These are phyloP conservation scores for Wickerhamomyces chaumierensis DNA, from an alignment of 805 yeast genomes.

Conservation along the genomic window DNA sequence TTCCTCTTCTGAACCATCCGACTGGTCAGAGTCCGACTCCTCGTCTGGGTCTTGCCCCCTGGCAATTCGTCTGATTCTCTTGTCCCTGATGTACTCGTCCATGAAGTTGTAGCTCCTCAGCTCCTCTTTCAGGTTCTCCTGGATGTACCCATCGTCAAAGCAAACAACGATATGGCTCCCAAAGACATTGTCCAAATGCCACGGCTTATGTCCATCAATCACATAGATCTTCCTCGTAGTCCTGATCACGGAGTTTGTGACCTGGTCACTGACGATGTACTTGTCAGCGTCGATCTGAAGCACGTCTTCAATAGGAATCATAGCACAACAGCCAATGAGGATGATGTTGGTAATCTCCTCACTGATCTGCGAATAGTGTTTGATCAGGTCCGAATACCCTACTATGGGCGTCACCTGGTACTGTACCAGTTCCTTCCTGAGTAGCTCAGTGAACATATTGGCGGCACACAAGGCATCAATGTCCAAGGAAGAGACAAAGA, in stretches of 20 bases:
- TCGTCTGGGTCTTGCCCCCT: slow-evolving; percentile 19
- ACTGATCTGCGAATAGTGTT: slow-evolving; percentile 55
- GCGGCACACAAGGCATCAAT: slow-evolving; percentile 90
- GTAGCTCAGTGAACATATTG: slow-evolving; percentile 54
- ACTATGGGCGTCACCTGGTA: slow-evolving; percentile 87
- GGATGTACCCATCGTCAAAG: slow-evolving; percentile 77
- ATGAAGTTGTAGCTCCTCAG: slow-evolving; percentile 31
- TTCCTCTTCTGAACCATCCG: too few relatives aligned
- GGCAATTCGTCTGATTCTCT: slow-evolving; percentile 17
- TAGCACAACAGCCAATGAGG: slow-evolving; percentile 87
- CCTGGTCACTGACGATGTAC: slow-evolving; percentile 24
- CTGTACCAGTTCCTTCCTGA: slow-evolving; percentile 75
- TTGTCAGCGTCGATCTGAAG: slow-evolving; percentile 51
- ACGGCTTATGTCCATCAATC: slow-evolving; percentile 89
- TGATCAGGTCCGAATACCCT: slow-evolving; percentile 72
- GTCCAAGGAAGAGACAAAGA: slow-evolving; percentile 83
- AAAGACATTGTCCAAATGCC: slow-evolving; percentile 89
- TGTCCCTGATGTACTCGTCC: slow-evolving; percentile 26
- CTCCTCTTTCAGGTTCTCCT: slow-evolving; percentile 44
- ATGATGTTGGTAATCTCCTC: slow-evolving; percentile 65
- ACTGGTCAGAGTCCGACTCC: slow-evolving; percentile 19
- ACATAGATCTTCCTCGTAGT: slow-evolving; percentile 59
- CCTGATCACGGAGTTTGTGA: slow-evolving; percentile 19
- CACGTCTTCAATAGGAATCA: slow-evolving; percentile 72
- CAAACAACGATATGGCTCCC: slow-evolving; percentile 72